Base-by-base conservation (phyloP, 192 early-diverging fungal species). In the Paraglomus occultum region DNA sequence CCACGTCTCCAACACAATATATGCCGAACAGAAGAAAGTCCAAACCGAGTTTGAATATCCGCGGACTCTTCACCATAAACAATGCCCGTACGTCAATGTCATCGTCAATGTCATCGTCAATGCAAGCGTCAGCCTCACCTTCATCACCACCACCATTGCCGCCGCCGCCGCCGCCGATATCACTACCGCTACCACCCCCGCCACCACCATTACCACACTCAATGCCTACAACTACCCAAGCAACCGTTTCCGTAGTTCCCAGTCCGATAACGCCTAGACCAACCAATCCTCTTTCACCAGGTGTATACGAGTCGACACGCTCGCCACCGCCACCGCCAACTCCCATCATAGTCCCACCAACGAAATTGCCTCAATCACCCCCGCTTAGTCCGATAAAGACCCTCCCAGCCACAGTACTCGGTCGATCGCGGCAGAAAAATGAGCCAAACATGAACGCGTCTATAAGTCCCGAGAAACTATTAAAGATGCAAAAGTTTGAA, bases 311-410 rank as follows among this genome's bases (percentile, higher is more conserved):
- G 6, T 17, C 10, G 15, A 22, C 22, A 59, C 6, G 44, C 22
- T 20, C 51, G 7, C 10, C 64, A 66, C 20, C 23, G 6, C 17
- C 45, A 10, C 44, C 61, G 14, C 62, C 62, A 4, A 47, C 38
- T 4, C 51, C 66, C 20, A n/a, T n/a, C n/a, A n/a, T n/a, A n/a
- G n/a, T n/a, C n/a, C n/a, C n/a, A n/a, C n/a, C n/a, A n/a, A n/a
- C n/a, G n/a, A n/a, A n/a, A n/a, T n/a, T n/a, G n/a, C 66, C 66
- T 45, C 66, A 67, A 67, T 67, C 66, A 9, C 66, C 66, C 43
- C 66, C 66, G 45, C 46, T 54, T 38, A 67, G 51, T 54, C 66
- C 66, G 10, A 45, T 40, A 44, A 18, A 15, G 31, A 20, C 43
- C 0, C 40, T 14, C 31, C 0, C 48, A 23, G 39, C 38, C 6